phyloP scores from a whole-genome alignment of 1,284 basidiomycete species.

The Anthracocystis walkeri region DNA sequence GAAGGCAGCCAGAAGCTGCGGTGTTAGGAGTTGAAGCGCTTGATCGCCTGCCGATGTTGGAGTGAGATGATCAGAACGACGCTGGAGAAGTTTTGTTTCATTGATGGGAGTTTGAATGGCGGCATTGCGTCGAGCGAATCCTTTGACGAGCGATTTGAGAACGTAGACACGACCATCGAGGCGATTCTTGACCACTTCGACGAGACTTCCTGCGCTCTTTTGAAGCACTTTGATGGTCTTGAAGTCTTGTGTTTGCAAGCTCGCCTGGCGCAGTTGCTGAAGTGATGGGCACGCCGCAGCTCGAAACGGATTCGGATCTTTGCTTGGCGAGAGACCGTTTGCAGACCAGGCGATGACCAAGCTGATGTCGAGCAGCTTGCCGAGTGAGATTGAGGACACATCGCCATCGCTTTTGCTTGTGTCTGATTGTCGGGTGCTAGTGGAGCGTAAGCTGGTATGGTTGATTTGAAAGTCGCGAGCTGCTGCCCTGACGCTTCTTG shows the following conservation, averaged over 20 bases:
- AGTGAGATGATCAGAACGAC: constrained; percentile 3
- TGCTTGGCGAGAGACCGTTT: constrained; percentile 26
- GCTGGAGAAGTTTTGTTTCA: constrained; percentile 58
- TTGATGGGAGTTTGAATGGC: constrained; percentile 60
- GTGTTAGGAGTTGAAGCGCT: constrained; percentile 36
- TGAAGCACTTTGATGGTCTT: constrained; percentile 58
- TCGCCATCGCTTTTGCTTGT: constrained; percentile 8
- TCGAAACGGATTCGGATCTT: constrained; percentile 46
- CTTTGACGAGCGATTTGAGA: constrained; percentile 66
- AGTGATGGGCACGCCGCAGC: constrained; percentile 31
- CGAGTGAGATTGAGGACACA: constrained; percentile 7
- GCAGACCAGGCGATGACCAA: constrained; percentile 55
- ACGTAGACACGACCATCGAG: constrained; percentile 66
- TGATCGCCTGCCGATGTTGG: background rate
- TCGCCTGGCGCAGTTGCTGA: constrained; percentile 26
- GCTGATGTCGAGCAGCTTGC: constrained; percentile 49
- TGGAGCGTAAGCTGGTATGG: constrained; percentile 6
- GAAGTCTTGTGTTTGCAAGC: constrained; percentile 57
- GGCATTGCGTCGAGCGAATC: constrained; percentile 60
- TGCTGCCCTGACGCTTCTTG: constrained; percentile 29
- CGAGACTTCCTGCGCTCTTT: constrained; percentile 58
- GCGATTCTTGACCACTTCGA: constrained; percentile 65
- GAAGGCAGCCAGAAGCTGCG: constrained; percentile 63
- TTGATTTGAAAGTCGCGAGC: constrained; percentile 46
- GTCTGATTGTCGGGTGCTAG: background rate